Evolutionary conservation across 352 stramenopile genomes (phyloP), one percentile per base, ranked within the genome.

Genomic region (Aphanomyces invadans): DNA sequence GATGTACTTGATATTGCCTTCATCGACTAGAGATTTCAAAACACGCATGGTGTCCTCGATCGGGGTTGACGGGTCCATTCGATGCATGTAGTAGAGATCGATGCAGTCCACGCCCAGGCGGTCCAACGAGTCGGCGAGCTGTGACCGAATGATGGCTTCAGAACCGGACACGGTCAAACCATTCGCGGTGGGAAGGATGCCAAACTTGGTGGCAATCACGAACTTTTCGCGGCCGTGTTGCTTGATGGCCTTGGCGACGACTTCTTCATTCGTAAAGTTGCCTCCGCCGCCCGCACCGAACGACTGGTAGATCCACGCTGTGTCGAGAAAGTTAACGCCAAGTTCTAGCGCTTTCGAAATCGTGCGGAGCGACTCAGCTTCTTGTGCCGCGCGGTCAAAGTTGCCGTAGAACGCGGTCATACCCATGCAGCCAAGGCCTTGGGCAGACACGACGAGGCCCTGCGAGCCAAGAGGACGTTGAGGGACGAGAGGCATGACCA

Each of bases 161-260:
- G 72, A 84, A 55, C 78, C 71, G 31, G 31, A 72, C 59, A 25
- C 61, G 48, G 79, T 86, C 9, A 74, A 75, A 19, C 75, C 75
- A 10, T 53, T 51, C 26, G 70, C 70, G 39, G 73, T 71, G 54
- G 68, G 74, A 29, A 2, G 10, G 32, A 85, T 76, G 67, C 83
- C 84, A 68, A 90, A 79, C 74, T 89, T 89, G 44, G 81, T 89
- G 17, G 71, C 80, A 65, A 89, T 73, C n/a, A 90, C 76, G 19
- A 90, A 70, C 26, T 90, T 77, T 21, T 88, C 79, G 21, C 81
- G 75, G 17, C 65, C 71, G 74, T 74, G 83, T 23, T 71, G 73
- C 72, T 86, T 74, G 19, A 87, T 71, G 32, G 76, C 77, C 7
- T 73, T 69, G 67, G 83, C 80, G 11, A 89, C 70, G 9, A 81